Conservation (phyloP, 2,329 filamentous ascomycete genomes). For the Fusarium illudens region DNA sequence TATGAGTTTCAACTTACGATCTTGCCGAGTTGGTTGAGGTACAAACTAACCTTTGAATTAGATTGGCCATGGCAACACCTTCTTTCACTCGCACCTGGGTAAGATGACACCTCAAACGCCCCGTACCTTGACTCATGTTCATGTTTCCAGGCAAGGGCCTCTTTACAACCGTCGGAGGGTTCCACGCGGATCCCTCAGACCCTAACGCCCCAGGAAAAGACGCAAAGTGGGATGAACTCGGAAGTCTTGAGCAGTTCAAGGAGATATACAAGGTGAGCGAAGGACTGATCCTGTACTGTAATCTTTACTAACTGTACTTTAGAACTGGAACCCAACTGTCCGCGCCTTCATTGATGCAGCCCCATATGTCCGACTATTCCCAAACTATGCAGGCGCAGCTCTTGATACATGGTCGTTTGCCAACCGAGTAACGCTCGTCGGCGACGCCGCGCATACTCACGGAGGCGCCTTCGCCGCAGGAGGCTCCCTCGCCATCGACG, state of each 20-base stretch:
- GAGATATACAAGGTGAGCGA: conserved; percentile 44
- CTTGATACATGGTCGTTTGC: conserved; percentile 54
- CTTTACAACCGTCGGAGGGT: conserved; percentile 55
- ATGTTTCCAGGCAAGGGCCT: conserved; percentile 38
- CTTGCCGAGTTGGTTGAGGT: too few relatives aligned
- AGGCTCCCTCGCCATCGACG: conserved; percentile 51
- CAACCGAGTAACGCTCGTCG: conserved; percentile 47
- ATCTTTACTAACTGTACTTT: not conserved
- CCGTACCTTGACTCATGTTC: not conserved
- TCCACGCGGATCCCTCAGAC: conserved; percentile 48
- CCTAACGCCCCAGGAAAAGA: conserved; percentile 43
- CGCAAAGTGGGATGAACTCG: conserved; percentile 51
- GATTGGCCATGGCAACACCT: conserved; percentile 33
- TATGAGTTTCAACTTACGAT: not conserved
- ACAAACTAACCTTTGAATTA: not conserved
- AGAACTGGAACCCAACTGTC: conserved; percentile 54
- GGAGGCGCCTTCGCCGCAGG: conserved; percentile 53
- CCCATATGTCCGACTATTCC: conserved; percentile 52
- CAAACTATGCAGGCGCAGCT: conserved; percentile 52
- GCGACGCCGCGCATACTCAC: conserved; percentile 53
- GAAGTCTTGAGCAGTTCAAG: conserved; percentile 48
- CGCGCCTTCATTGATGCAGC: conserved; percentile 51
- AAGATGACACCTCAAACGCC: not conserved
- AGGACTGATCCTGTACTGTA: not conserved
- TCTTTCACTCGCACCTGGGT: conserved; percentile 55